Percentiles rank a stretch among this genome's conserved stretches.
phyloP scores from a whole-genome alignment of 306 rosid species.

The Urtica urens region DNA sequence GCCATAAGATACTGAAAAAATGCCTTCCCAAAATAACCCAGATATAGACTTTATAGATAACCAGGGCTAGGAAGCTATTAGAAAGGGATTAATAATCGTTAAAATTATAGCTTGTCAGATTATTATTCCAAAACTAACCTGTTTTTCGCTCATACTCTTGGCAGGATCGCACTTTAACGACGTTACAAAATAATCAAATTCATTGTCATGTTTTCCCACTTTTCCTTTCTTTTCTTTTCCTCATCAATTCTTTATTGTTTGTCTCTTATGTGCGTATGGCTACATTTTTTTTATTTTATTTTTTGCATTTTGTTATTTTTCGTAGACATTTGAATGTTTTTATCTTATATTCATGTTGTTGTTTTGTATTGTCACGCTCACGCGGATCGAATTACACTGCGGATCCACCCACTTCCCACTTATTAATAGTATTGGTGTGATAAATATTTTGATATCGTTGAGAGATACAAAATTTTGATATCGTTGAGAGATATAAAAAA shows the following conservation, averaged over 20 bases:
- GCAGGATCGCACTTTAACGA: background rate
- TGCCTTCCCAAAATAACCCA: constrained; percentile 18
- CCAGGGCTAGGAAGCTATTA: background rate
- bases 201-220: constrained; percentile 6
- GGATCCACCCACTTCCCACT: constrained; percentile 10
- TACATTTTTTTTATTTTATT: background rate
- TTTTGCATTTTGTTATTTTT: background rate
- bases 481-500: background rate
- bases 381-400: constrained; percentile 6
- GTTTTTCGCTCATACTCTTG: background rate
- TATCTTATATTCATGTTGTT: background rate
- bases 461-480: background rate
- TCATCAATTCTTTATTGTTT: background rate
- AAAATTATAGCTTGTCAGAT: constrained; percentile 21
- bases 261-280: background rate
- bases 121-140: constrained; percentile 5
- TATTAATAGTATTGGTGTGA: background rate
- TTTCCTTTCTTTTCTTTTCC: background rate
- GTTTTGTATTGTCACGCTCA: background rate
- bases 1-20: constrained; percentile 43
- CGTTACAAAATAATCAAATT: background rate
- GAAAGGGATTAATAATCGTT: background rate
- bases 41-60: constrained; percentile 3
- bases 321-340: background rate
- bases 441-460: background rate